Percentiles rank a stretch among this genome's conserved stretches.
phyloP scores from a whole-genome alignment of 306 rosid genomes.

The Glycine soja region DNA sequence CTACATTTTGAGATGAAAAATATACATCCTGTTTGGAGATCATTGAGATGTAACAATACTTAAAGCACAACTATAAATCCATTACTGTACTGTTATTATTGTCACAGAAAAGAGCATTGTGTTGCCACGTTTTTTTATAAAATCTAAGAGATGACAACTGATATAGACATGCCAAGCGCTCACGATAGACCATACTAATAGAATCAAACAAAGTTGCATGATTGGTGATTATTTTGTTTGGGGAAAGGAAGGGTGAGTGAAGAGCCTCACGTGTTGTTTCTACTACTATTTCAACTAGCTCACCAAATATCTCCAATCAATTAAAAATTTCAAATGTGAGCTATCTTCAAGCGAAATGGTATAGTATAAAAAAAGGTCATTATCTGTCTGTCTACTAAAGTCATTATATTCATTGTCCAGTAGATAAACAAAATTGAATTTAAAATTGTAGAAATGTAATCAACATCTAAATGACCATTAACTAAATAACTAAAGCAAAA shows the following conservation, averaged over 20 bases:
- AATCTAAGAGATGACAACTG: background rate
- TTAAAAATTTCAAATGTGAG: background rate
- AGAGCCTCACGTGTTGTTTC: slow-evolving; percentile 18
- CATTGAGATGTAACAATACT: no score
- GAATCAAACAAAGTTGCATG: background rate
- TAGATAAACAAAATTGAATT: slow-evolving; percentile 48
- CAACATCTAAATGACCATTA: slow-evolving; percentile 54
- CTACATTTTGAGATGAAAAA: no score
- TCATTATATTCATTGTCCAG: slow-evolving; percentile 22
- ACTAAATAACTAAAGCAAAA: slow-evolving; percentile 55
- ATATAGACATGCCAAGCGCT: background rate
- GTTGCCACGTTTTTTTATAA: slow-evolving; percentile 1
- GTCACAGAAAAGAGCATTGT: slow-evolving; percentile 31
- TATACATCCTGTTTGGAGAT: no score
- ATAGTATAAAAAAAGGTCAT: slow-evolving; percentile 8
- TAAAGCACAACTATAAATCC: background rate
- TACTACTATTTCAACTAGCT: background rate
- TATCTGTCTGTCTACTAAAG: slow-evolving; percentile 41
- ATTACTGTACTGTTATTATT: background rate
- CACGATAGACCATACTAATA: background rate
- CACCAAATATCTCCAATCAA: background rate
- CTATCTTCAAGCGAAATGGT: background rate
- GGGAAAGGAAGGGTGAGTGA: background rate
- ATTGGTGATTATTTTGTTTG: background rate
- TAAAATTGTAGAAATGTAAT: slow-evolving; percentile 42